phyloP scores from a whole-genome alignment of 345 rosid species.

The Sapria himalayana region DNA sequence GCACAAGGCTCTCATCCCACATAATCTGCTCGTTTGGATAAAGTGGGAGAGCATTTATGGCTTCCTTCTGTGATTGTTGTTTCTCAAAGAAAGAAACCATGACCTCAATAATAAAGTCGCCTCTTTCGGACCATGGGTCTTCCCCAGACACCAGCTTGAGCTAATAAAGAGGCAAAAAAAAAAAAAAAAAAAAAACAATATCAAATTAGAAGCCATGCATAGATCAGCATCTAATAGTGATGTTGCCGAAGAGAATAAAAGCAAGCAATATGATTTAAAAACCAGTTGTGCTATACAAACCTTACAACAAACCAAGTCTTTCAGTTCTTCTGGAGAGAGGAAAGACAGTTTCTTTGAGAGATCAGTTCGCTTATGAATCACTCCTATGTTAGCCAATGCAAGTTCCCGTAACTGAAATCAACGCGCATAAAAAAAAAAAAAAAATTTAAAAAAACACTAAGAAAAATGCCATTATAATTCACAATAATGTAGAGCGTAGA shows the following conservation, averaged over 20 bases:
- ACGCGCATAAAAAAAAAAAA: constrained; percentile 5
- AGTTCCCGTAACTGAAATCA: constrained; percentile 60
- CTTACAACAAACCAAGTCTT: constrained; percentile 84
- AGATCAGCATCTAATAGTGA: too few species aligned
- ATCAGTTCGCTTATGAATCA: constrained; percentile 73
- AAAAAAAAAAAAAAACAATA: not conserved
- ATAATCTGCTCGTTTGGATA: constrained; percentile 98
- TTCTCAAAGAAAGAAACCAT: constrained; percentile 85
- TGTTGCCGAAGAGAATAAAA: too few species aligned
- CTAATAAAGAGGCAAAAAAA: constrained; percentile 19
- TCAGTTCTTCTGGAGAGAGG: constrained; percentile 57
- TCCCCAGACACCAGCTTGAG: constrained; percentile 65
- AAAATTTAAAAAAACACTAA: constrained; percentile 3
- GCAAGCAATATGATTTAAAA: too few species aligned
- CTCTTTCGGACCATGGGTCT: constrained; percentile 78
- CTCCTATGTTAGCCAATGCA: constrained; percentile 67
- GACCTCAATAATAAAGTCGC: constrained; percentile 78
- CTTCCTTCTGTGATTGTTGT: constrained; percentile 90
- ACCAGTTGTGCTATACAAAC: too few species aligned
- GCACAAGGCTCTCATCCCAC: constrained; percentile 99
- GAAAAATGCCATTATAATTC: too few species aligned
- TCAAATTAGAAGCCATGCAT: too few species aligned
- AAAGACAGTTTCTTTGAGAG: constrained; percentile 69
- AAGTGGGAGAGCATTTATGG: constrained; percentile 92
- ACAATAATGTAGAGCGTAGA: too few species aligned